Evolutionary conservation across 2,329 filamentous ascomycete genomes (phyloP).

Genomic region (Nemania sp.): DNA sequence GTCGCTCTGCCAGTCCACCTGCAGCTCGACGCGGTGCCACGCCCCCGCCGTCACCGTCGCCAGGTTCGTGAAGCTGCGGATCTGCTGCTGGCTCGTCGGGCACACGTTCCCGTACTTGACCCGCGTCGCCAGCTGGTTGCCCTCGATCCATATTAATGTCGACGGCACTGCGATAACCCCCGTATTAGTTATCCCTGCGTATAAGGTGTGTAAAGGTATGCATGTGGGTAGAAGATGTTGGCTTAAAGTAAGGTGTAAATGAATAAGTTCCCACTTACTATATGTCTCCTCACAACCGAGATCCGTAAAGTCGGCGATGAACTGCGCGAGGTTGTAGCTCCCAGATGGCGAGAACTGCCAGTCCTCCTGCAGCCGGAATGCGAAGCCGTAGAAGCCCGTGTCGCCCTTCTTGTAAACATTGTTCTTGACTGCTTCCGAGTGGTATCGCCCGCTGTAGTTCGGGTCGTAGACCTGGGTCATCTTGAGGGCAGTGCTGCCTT

Average conservation of each 20-base stretch:
- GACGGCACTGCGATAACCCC: slow-evolving; percentile 42
- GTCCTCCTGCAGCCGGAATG: slow-evolving; percentile 50
- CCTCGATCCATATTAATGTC: slow-evolving; percentile 52
- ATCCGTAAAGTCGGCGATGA: slow-evolving; percentile 53
- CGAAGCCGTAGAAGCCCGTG: slow-evolving; percentile 53
- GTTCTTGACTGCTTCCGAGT: slow-evolving; percentile 51
- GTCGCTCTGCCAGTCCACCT: slow-evolving; percentile 50
- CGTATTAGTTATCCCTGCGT: neutral
- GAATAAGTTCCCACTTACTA: slow-evolving; percentile 28
- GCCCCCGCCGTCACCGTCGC: slow-evolving; percentile 45
- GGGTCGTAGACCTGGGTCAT: slow-evolving; percentile 50
- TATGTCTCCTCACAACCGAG: slow-evolving; percentile 49
- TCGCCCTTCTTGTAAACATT: slow-evolving; percentile 51
- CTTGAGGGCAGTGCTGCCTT: slow-evolving; percentile 46
- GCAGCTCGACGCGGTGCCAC: slow-evolving; percentile 53
- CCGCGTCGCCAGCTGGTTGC: slow-evolving; percentile 48
- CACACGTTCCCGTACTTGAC: slow-evolving; percentile 47
- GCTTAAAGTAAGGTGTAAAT: neutral
- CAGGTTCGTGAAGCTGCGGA: slow-evolving; percentile 39
- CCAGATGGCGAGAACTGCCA: slow-evolving; percentile 52
- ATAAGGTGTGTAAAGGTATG: too few relatives aligned
- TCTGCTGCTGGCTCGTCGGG: slow-evolving; percentile 37
- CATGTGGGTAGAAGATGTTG: too few relatives aligned
- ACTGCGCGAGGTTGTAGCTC: slow-evolving; percentile 53
- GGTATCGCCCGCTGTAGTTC: slow-evolving; percentile 49